A percentile compares a stretch with the other conserved stretches of the same genome.
Evolutionary conservation across 2,329 filamentous ascomycete genomes (phyloP).

Genomic region (Pseudogymnoascus sp.): DNA sequence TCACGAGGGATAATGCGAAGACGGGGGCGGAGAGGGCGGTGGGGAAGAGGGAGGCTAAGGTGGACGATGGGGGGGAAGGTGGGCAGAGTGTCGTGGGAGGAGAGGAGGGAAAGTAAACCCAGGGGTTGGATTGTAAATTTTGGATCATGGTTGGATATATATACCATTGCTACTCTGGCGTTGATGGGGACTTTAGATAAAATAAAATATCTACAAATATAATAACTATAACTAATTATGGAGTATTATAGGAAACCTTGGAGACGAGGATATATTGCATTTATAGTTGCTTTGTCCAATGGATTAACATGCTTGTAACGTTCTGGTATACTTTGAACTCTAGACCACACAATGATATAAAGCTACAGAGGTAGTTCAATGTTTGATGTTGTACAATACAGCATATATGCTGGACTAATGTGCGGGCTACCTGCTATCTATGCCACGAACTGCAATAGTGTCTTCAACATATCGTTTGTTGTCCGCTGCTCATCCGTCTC

Average conservation of each 20-base stretch:
- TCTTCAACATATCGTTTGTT: conserved; percentile 56
- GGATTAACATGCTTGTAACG: background rate
- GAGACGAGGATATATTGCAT: background rate
- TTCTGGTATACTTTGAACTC: background rate
- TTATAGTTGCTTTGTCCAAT: background rate
- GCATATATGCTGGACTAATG: background rate
- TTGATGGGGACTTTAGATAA: background rate
- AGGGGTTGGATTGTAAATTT: background rate
- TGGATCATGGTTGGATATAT: background rate
- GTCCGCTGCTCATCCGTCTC: conserved; percentile 43
- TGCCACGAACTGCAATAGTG: conserved; percentile 42
- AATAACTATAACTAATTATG: background rate
- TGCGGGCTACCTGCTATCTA: conserved; percentile 15
- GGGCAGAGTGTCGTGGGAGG: background rate
- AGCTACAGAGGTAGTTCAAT: background rate
- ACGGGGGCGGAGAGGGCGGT: conserved; percentile 22
- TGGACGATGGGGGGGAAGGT: background rate
- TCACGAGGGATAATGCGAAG: conserved; percentile 22
- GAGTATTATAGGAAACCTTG: background rate
- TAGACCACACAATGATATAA: background rate
- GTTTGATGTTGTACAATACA: background rate
- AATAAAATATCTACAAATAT: background rate
- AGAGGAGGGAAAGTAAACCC: background rate
- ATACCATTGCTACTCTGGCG: conserved; percentile 1
- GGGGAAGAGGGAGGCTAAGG: background rate